Base-by-base conservation (phyloP, 2,329 filamentous ascomycete genomes). In the Ampelomyces quisqualis region DNA sequence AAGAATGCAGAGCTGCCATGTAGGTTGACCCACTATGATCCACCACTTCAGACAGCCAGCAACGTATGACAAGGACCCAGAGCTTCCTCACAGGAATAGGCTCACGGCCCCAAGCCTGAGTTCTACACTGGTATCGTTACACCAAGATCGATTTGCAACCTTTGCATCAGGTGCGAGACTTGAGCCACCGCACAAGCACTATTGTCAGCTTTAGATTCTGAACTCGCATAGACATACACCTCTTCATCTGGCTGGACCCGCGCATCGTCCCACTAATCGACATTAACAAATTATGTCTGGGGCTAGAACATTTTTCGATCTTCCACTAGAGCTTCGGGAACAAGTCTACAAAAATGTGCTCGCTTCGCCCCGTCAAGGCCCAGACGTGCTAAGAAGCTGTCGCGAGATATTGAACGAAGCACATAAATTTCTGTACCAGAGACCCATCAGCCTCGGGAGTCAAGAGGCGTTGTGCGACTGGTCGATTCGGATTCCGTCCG, bases 241-340 rank as follows among this genome's bases (percentile, higher is more conserved):
- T n/a, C n/a, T n/a, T n/a, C n/a, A n/a, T n/a, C n/a, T n/a, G n/a
- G n/a, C n/a, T n/a, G n/a, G n/a, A n/a, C n/a, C n/a, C n/a, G n/a
- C n/a, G n/a, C n/a, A n/a, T n/a, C n/a, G n/a, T n/a, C n/a, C n/a
- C n/a, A n/a, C n/a, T n/a, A n/a, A n/a, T n/a, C n/a, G n/a, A 22
- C 15, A 21, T 11, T 22, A 7, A 13, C 7, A 15, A 21, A n/a
- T 7, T 4, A 34, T 34, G 31, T 20, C 18, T 3, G 24, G 14
- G 11, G 15, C 17, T 3, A 10, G n/a, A 10, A n/a, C 19, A 9
- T 40, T 40, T 14, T 30, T 44, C 8, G 27, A 26, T 2, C 43
- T 67, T 5, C 62, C 62, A 13, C 29, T 63, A n/a, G 62, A 64
- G 37, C 41, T 68, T 7, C 61, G 62, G 6, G 55, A 62, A 23